Conservation (phyloP, 345 rosid genomes). For the Capsella bursapastoris region DNA sequence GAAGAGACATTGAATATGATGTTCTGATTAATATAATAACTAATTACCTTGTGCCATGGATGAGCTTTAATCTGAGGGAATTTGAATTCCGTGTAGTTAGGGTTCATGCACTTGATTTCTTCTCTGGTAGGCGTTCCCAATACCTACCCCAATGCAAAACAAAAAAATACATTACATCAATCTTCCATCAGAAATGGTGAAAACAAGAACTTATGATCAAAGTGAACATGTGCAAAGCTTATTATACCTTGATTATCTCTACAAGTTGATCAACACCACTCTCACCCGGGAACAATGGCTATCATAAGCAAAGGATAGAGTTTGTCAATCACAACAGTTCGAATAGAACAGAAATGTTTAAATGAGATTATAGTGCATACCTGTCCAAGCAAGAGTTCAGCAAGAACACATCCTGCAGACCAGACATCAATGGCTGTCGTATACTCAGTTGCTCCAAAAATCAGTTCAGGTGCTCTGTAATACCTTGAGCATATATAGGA, state of each 20-base stretch:
- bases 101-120: slow-evolving; percentile 99
- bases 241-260: slow-evolving; percentile 91
- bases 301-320: slow-evolving; percentile 38
- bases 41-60: slow-evolving; percentile 94
- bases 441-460: slow-evolving; percentile 97
- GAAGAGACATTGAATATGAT: neutral
- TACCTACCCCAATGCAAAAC: slow-evolving; percentile 52
- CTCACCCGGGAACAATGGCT: slow-evolving; percentile 98
- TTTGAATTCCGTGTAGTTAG: slow-evolving; percentile 91
- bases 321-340: slow-evolving; percentile 30
- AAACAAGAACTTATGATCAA: neutral
- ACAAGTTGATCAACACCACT: slow-evolving; percentile 98
- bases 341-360: neutral
- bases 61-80: slow-evolving; percentile 99
- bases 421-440: slow-evolving; percentile 93
- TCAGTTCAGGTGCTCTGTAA: slow-evolving; percentile 97
- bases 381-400: slow-evolving; percentile 94
- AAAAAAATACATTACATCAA: neutral
- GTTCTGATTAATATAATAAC: slow-evolving; percentile 10
- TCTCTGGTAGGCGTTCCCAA: slow-evolving; percentile 98
- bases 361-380: slow-evolving; percentile 42
- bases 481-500: slow-evolving; percentile 97
- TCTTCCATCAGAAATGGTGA: neutral
- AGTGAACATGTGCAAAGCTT: slow-evolving; percentile 13
- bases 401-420: slow-evolving; percentile 98